A percentile compares a stretch with the other conserved stretches of the same genome.
phyloP scores from a whole-genome alignment of 1,139 yeast species.

The Suhomyces ambrosiae region DNA sequence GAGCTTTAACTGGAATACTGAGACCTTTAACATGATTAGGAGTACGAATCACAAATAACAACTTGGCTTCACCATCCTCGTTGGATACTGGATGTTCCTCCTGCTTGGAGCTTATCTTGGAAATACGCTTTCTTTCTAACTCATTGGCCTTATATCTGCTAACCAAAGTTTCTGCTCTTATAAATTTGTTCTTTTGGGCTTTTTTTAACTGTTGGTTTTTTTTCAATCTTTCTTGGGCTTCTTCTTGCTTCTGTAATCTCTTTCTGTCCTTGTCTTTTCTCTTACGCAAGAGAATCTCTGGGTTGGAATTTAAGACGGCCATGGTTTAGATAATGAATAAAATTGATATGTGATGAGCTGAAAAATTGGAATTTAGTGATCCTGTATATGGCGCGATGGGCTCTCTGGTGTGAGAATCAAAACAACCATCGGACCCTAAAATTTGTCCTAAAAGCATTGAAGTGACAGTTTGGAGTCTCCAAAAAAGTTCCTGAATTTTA shows the following conservation, averaged over 20 bases:
- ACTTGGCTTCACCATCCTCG: constrained; percentile 39
- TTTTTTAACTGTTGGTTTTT: constrained; percentile 37
- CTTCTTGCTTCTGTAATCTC: constrained; percentile 64
- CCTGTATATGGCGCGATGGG: constrained; percentile 1
- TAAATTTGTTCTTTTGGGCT: constrained; percentile 51
- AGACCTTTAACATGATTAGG: constrained; percentile 59
- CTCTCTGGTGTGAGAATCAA: too few species aligned
- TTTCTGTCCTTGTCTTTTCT: constrained; percentile 76
- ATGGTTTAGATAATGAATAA: constrained; percentile 23
- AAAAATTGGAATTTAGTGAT: constrained; percentile 10
- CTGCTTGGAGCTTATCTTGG: constrained; percentile 48
- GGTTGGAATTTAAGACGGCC: constrained; percentile 66
- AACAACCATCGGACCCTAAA: too few species aligned
- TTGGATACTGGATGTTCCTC: constrained; percentile 15
- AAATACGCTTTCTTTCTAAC: constrained; percentile 68
- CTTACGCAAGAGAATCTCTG: constrained; percentile 73
- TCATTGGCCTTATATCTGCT: constrained; percentile 64
- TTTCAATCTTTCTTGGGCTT: constrained; percentile 25
- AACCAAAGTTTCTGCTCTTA: constrained; percentile 73
- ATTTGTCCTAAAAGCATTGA: too few species aligned
- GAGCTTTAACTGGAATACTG: constrained; percentile 67
- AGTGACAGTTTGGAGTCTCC: too few species aligned
- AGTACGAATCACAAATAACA: constrained; percentile 67
- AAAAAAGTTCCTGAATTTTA: too few species aligned
- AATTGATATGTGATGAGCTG: constrained; percentile 21